Percentiles rank a stretch among this genome's conserved stretches.
phyloP scores from a whole-genome alignment of 768 basidiomycete genomes.

The Exsudoporus frostii region DNA sequence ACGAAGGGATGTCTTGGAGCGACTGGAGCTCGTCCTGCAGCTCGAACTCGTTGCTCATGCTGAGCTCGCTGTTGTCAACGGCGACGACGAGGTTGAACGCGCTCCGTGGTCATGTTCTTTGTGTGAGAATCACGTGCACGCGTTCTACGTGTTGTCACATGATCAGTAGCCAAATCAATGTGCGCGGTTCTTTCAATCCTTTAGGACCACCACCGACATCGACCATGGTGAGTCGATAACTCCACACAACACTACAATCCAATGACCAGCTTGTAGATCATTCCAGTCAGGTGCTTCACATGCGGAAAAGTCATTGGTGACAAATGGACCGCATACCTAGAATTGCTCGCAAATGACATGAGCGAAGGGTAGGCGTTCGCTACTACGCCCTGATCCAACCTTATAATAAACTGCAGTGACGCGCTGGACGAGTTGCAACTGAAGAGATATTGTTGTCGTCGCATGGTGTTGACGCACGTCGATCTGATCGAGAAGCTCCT shows the following conservation, averaged over 20 bases:
- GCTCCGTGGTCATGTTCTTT: constrained; percentile 1
- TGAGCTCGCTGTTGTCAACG: constrained; percentile 3
- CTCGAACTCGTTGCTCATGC: constrained; percentile 54
- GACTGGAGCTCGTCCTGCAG: constrained; percentile 75
- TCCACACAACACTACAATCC: not conserved
- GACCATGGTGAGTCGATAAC: constrained; percentile 24
- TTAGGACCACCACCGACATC: constrained; percentile 4
- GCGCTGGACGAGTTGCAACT: constrained; percentile 86
- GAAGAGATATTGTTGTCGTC: constrained; percentile 92
- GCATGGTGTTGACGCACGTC: constrained; percentile 97
- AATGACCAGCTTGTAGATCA: constrained; percentile 58
- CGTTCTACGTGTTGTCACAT: constrained; percentile 5
- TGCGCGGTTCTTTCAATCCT: not conserved
- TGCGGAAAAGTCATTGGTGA: constrained; percentile 97
- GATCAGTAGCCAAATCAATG: not conserved
- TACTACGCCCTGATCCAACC: not conserved
- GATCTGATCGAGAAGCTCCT: constrained; percentile 96
- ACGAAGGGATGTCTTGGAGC: constrained; percentile 56
- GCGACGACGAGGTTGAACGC: constrained; percentile 6
- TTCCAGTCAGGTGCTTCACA: constrained; percentile 93
- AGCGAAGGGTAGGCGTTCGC: constrained; percentile 74
- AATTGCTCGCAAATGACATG: constrained; percentile 74
- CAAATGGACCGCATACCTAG: constrained; percentile 89
- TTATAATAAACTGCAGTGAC: constrained; percentile 49
- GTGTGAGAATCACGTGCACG: constrained; percentile 27